Percentiles rank a stretch among this genome's conserved stretches.
phyloP scores from a whole-genome alignment of 352 stramenopile species.

The Pythium brachiatum region DNA sequence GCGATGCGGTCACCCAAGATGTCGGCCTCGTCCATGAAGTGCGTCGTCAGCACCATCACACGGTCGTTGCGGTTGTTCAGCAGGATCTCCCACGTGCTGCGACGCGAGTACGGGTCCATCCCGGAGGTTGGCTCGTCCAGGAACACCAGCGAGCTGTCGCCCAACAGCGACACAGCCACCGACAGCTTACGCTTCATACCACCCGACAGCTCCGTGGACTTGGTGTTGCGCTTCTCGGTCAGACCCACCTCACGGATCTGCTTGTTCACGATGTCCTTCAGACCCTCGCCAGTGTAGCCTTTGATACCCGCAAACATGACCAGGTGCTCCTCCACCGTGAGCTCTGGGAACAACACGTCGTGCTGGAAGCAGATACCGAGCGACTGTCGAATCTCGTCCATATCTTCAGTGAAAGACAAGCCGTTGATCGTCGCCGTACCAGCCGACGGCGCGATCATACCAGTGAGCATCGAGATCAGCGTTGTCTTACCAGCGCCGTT shows the following conservation, averaged over 20 bases:
- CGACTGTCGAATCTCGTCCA: constrained; percentile 61
- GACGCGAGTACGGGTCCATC: constrained; percentile 94
- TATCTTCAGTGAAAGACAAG: constrained; percentile 69
- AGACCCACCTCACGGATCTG: constrained; percentile 64
- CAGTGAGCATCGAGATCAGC: constrained; percentile 75
- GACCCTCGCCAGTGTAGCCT: constrained; percentile 34
- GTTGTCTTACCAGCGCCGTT: constrained; percentile 82
- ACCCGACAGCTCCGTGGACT: constrained; percentile 63
- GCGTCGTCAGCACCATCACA: constrained; percentile 87
- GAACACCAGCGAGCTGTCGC: constrained; percentile 80
- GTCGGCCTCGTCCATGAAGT: constrained; percentile 94
- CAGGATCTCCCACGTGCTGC: constrained; percentile 88
- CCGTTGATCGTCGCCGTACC: constrained; percentile 79
- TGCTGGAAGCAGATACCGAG: constrained; percentile 85
- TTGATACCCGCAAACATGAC: constrained; percentile 71
- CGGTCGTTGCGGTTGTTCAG: constrained; percentile 43
- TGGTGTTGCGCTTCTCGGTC: constrained; percentile 53
- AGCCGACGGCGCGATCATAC: constrained; percentile 42
- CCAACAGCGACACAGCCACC: constrained; percentile 88
- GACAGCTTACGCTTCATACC: constrained; percentile 92
- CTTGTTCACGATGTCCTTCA: constrained; percentile 31
- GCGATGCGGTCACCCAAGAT: constrained; percentile 75
- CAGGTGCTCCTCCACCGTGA: constrained; percentile 78
- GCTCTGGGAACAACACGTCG: constrained; percentile 72
- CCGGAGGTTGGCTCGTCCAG: constrained; percentile 92